phyloP scores from a whole-genome alignment of 768 basidiomycete species.

The Asterophora parasitica region DNA sequence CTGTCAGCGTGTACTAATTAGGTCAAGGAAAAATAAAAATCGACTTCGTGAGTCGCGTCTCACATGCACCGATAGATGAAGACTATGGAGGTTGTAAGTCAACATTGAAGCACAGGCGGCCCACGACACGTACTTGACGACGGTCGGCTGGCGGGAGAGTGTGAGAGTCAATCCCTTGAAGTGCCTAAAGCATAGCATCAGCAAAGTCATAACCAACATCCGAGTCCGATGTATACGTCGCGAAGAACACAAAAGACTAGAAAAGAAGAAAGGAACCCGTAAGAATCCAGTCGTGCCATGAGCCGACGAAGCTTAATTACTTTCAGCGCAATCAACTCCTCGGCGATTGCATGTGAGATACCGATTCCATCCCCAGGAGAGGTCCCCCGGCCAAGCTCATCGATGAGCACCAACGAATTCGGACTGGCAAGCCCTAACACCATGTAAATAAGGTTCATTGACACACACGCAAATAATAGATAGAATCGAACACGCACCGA shows the following conservation, averaged over 20 bases:
- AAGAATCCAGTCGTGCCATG: not conserved
- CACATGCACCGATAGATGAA: conserved; percentile 82
- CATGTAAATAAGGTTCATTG: not conserved
- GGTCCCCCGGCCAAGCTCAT: conserved; percentile 93
- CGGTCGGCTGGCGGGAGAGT: conserved; percentile 70
- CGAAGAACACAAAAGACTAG: conserved; percentile 86
- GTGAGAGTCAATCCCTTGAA: conserved; percentile 77
- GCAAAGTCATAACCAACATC: too few relatives aligned
- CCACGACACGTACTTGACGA: conserved; percentile 59
- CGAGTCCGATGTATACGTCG: conserved; percentile 49
- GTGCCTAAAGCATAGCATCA: conserved; percentile 41
- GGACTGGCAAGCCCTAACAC: conserved; percentile 60
- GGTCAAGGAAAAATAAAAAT: not conserved
- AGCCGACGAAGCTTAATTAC: conserved; percentile 35
- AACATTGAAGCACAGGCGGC: not conserved
- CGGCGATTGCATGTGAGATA: conserved; percentile 80
- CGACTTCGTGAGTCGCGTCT: not conserved
- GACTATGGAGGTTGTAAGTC: conserved; percentile 34
- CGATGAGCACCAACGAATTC: conserved; percentile 75
- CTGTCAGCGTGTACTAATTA: conserved; percentile 26
- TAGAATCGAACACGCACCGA: conserved; percentile 42
- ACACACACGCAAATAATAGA: not conserved
- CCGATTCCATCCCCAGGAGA: conserved; percentile 78
- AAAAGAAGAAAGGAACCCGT: not conserved
- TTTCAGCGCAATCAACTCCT: conserved; percentile 67